These are phyloP conservation scores for Kokia cookei DNA, from an alignment of 441 rosid species.

Conservation along the genomic window DNA sequence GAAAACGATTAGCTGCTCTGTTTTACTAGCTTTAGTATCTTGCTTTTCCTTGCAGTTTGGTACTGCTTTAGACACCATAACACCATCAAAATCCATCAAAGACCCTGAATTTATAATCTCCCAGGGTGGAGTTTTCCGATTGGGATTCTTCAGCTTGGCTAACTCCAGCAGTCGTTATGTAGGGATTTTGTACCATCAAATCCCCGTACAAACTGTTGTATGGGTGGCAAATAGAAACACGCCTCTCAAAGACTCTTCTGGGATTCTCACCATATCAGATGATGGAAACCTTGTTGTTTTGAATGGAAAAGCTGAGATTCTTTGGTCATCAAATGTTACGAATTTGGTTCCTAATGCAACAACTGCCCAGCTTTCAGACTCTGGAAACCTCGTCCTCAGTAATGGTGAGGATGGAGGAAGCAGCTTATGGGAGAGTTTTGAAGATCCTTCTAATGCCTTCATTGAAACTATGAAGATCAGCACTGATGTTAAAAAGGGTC, in stretches of 20 bases:
- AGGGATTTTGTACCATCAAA: constrained; percentile 21
- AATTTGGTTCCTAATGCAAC: neutral
- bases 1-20: neutral
- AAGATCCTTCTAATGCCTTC: constrained; percentile 17
- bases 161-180: constrained; percentile 4
- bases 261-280: neutral
- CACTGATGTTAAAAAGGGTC: neutral
- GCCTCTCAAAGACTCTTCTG: constrained; percentile 12
- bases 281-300: constrained; percentile 9
- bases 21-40: neutral
- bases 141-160: constrained; percentile 17
- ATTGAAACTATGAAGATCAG: constrained; percentile 11
- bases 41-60: neutral
- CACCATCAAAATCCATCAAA: constrained; percentile 5
- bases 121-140: neutral
- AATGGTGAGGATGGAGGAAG: neutral
- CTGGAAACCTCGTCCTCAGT: constrained; percentile 22
- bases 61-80: constrained; percentile 1
- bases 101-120: constrained; percentile 17
- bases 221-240: constrained; percentile 27
- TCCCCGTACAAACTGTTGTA: neutral
- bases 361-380: constrained; percentile 15
- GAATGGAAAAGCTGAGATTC: neutral
- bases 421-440: constrained; percentile 21
- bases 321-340: constrained; percentile 19